These are phyloP conservation scores for Penicillium odoratum DNA, from an alignment of 495 filamentous ascomycete species.

Conservation along the genomic window DNA sequence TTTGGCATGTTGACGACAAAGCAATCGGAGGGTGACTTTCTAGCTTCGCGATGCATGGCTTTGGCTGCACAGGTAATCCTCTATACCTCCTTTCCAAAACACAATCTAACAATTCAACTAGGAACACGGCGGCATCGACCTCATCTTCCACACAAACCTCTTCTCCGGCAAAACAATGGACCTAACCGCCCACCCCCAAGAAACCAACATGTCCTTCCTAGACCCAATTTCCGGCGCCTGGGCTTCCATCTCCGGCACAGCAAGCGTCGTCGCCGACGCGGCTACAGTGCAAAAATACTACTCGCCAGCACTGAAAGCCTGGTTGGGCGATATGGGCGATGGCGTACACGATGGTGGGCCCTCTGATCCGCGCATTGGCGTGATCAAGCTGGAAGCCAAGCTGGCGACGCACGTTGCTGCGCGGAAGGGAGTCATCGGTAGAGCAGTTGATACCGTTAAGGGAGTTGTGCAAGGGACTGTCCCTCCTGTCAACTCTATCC, in stretches of 20 bases:
- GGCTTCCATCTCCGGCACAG: slow-evolving; percentile 79
- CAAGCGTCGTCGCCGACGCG: slow-evolving; percentile 66
- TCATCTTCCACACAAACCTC: slow-evolving; percentile 93
- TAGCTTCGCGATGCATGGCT: slow-evolving; percentile 88
- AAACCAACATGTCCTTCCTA: slow-evolving; percentile 86
- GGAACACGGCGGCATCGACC: slow-evolving; percentile 78
- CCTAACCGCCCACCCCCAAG: slow-evolving; percentile 63
- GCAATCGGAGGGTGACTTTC: slow-evolving; percentile 66
- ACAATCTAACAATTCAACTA: slow-evolving; percentile 26
- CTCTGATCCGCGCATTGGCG: slow-evolving; percentile 73
- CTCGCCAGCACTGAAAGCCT: slow-evolving; percentile 71
- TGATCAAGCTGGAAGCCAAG: slow-evolving; percentile 48
- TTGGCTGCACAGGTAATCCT: slow-evolving; percentile 72
- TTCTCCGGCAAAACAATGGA: slow-evolving; percentile 91
- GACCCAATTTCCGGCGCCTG: slow-evolving; percentile 66
- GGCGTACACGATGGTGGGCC: slow-evolving; percentile 81
- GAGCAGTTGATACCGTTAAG: slow-evolving; percentile 71
- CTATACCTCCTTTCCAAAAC: neutral
- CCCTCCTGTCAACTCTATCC: slow-evolving; percentile 73
- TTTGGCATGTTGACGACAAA: slow-evolving; percentile 77
- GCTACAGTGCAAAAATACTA: slow-evolving; percentile 74
- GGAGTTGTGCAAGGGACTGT: slow-evolving; percentile 69
- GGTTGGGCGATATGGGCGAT: slow-evolving; percentile 90
- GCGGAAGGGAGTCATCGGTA: slow-evolving; percentile 50
- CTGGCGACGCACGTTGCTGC: slow-evolving; percentile 48